These are phyloP conservation scores for Helenozyma baotianmanensis DNA, from an alignment of 805 yeast species.

Conservation along the genomic window DNA sequence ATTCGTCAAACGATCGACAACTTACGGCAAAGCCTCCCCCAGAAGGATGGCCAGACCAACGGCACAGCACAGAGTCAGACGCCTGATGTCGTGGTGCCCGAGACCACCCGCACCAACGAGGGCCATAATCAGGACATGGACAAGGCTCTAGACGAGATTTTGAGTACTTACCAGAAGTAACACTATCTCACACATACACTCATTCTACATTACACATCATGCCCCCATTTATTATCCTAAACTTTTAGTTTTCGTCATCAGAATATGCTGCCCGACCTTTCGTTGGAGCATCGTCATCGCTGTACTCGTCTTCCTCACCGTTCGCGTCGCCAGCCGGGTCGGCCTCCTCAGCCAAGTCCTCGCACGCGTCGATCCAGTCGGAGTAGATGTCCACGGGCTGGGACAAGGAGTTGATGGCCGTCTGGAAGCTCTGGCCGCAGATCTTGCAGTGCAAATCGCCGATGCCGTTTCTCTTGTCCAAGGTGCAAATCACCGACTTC, in stretches of 20 bases:
- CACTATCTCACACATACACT: not conserved
- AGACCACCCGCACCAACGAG: conserved; percentile 1
- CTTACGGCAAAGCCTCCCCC: conserved; percentile 3
- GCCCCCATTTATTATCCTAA: not conserved
- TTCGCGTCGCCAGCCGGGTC: conserved; percentile 23
- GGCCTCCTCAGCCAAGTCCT: conserved; percentile 72
- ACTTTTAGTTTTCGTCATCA: conserved; percentile 26
- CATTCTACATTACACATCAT: not conserved
- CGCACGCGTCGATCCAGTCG: conserved; percentile 98
- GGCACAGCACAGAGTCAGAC: not conserved
- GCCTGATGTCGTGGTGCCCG: not conserved
- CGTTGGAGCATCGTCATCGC: conserved; percentile 27
- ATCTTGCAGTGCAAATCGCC: conserved; percentile 87
- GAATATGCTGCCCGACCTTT: conserved; percentile 21
- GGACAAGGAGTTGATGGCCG: conserved; percentile 74
- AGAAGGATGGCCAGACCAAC: conserved; percentile 1
- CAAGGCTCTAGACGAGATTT: conserved; percentile 1
- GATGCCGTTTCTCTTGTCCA: conserved; percentile 81
- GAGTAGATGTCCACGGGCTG: conserved; percentile 94
- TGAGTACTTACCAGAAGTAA: not conserved
- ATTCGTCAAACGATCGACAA: conserved; percentile 7
- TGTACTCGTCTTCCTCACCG: conserved; percentile 26
- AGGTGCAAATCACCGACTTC: conserved; percentile 77
- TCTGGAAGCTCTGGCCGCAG: conserved; percentile 91
- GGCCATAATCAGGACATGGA: not conserved